Conservation (phyloP, 495 filamentous ascomycete genomes). For the Neurospora hispaniola region DNA sequence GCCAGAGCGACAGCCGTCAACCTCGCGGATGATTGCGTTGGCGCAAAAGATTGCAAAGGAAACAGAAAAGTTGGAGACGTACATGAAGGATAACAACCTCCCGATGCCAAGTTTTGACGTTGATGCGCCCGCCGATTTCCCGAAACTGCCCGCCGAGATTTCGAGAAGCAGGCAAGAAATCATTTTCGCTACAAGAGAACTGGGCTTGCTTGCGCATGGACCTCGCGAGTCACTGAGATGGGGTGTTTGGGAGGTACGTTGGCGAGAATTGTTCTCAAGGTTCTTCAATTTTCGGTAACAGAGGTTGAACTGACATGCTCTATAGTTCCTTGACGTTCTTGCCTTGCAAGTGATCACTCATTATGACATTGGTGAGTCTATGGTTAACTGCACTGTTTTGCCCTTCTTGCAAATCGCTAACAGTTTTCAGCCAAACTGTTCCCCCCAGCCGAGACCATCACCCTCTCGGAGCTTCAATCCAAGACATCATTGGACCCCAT, state of each 20-base stretch:
- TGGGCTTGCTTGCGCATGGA: conserved; percentile 29
- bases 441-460: conserved; percentile 27
- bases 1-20: conserved; percentile 3
- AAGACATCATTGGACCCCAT: conserved; percentile 30
- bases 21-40: conserved; percentile 26
- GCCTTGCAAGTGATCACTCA: conserved; percentile 30
- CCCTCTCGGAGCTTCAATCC: conserved; percentile 32
- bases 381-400: not conserved
- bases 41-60: conserved; percentile 28
- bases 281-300: not conserved
- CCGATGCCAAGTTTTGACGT: conserved; percentile 28
- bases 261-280: not conserved
- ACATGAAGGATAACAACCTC: conserved; percentile 27
- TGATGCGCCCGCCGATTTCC: conserved; percentile 28
- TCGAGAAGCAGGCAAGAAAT: conserved; percentile 25
- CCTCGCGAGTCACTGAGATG: conserved; percentile 32
- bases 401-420: conserved; percentile 4
- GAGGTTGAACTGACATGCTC: not conserved
- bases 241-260: conserved; percentile 30
- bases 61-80: conserved; percentile 31
- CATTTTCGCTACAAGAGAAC: conserved; percentile 28
- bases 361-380: conserved; percentile 26
- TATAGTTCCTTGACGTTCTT: conserved; percentile 29
- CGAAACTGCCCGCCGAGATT: conserved; percentile 29
- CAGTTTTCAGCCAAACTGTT: conserved; percentile 25